Percentiles rank a stretch among this genome's conserved stretches.
phyloP scores from a whole-genome alignment of 2,329 filamentous ascomycete species.

The Rosellinia necatrix region DNA sequence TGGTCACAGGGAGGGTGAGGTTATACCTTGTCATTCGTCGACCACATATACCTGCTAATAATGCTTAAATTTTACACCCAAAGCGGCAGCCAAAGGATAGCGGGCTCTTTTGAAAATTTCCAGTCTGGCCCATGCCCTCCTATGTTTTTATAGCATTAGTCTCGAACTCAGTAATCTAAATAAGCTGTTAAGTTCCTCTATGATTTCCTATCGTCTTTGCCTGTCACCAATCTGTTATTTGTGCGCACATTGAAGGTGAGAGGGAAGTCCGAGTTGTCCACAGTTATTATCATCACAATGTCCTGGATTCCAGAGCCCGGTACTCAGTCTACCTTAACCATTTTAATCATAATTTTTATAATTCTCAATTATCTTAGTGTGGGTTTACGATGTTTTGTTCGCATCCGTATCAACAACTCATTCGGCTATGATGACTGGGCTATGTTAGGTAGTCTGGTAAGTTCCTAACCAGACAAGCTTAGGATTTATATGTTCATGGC shows the following conservation, averaged over 20 bases:
- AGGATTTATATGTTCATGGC: not conserved
- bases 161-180: too few relatives aligned
- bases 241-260: not conserved
- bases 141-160: too few relatives aligned
- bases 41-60: slow-evolving; percentile 2
- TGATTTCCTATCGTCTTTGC: not conserved
- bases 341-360: slow-evolving; percentile 16
- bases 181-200: not conserved
- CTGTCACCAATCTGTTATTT: slow-evolving; percentile 8
- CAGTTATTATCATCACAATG: slow-evolving; percentile 3
- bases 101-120: too few relatives aligned
- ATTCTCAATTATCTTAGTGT: slow-evolving; percentile 19
- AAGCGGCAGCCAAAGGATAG: slow-evolving; percentile 1
- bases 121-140: too few relatives aligned
- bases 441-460: slow-evolving; percentile 20
- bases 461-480: not conserved
- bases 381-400: slow-evolving; percentile 17
- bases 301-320: slow-evolving; percentile 15
- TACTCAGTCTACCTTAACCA: slow-evolving; percentile 11
- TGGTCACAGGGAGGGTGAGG: not conserved
- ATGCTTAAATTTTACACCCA: slow-evolving; percentile 8
- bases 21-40: not conserved
- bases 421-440: slow-evolving; percentile 24
- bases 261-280: not conserved
- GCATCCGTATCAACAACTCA: slow-evolving; percentile 17